phyloP scores from a whole-genome alignment of 805 yeast species.

The Grigorovia jiainica region DNA sequence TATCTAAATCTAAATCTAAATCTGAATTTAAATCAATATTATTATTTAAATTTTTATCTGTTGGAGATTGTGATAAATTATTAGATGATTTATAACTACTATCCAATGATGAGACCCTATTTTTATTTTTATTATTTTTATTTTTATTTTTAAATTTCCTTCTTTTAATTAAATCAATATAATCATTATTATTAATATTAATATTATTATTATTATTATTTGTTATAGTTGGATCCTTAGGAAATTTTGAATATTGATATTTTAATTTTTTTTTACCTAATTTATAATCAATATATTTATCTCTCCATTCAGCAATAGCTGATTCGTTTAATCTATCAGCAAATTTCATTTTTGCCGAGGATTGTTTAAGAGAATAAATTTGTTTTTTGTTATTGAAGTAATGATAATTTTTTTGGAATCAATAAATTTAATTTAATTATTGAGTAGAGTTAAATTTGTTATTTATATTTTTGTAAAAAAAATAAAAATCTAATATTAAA shows the following conservation, averaged over 20 bases:
- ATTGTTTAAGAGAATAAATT: too few species aligned
- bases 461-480: too few species aligned
- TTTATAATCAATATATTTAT: slow-evolving; percentile 66
- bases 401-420: too few species aligned
- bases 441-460: too few species aligned
- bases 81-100: not conserved
- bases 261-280: slow-evolving; percentile 34
- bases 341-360: slow-evolving; percentile 42
- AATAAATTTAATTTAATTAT: too few species aligned
- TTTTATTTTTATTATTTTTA: not conserved
- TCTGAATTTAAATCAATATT: not conserved
- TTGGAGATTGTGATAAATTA: too few species aligned
- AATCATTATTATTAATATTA: not conserved
- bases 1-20: not conserved
- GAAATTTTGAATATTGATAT: slow-evolving; percentile 11
- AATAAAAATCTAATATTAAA: too few species aligned
- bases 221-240: slow-evolving; percentile 6
- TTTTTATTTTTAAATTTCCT: not conserved
- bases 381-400: too few species aligned
- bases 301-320: slow-evolving; percentile 83
- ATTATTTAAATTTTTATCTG: not conserved
- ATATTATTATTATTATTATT: not conserved
- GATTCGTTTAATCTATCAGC: slow-evolving; percentile 55
- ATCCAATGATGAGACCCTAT: too few species aligned
- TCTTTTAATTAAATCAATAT: too few species aligned